These are phyloP conservation scores for Kandelia obovata DNA, from an alignment of 345 rosid species.

Conservation along the genomic window DNA sequence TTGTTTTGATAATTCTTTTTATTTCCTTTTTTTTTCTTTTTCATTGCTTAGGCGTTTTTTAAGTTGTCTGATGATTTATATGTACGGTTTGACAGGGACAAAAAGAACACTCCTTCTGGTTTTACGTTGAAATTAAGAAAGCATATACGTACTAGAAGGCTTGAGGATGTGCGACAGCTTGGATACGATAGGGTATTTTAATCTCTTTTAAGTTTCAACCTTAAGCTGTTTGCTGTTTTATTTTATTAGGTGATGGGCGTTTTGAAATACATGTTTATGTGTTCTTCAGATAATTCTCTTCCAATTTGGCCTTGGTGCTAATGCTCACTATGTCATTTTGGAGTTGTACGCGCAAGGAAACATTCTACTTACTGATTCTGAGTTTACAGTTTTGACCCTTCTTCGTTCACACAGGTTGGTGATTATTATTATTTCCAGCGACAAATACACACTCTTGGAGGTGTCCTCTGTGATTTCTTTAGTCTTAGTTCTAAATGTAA, in stretches of 20 bases:
- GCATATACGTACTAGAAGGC: slow-evolving; percentile 90
- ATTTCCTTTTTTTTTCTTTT: not conserved
- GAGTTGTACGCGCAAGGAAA: slow-evolving; percentile 99
- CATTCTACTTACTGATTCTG: slow-evolving; percentile 86
- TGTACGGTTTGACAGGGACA: slow-evolving; percentile 51
- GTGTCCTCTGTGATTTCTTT: not conserved
- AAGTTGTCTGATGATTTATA: not conserved
- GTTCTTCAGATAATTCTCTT: slow-evolving; percentile 72
- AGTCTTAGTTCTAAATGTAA: not conserved
- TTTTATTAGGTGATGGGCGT: not conserved
- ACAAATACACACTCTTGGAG: not conserved
- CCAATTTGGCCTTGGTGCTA: slow-evolving; percentile 86
- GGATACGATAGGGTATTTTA: slow-evolving; percentile 95
- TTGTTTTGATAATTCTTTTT: too few species aligned
- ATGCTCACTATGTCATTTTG: slow-evolving; percentile 86
- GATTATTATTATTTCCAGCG: not conserved
- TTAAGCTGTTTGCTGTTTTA: not conserved
- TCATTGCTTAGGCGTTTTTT: not conserved
- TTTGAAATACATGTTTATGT: not conserved
- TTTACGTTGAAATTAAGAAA: slow-evolving; percentile 89
- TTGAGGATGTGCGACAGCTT: slow-evolving; percentile 96
- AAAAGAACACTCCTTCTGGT: slow-evolving; percentile 96
- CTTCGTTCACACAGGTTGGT: slow-evolving; percentile 91
- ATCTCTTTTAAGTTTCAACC: not conserved
- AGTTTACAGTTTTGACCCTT: slow-evolving; percentile 80